Conservation (phyloP, 1,284 basidiomycete genomes). For the Violaceomyces palustris region DNA sequence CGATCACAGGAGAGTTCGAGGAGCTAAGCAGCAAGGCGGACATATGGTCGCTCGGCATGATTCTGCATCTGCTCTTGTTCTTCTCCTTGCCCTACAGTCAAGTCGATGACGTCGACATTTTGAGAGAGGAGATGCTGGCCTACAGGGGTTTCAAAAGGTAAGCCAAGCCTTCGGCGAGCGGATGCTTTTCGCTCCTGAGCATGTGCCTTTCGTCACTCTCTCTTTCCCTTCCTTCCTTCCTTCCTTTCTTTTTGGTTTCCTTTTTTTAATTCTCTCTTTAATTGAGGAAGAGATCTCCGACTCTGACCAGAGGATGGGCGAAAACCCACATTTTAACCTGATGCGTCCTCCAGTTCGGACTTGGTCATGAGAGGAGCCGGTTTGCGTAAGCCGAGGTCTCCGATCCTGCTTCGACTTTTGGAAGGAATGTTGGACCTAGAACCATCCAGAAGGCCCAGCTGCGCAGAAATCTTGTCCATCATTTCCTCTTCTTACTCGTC, state of each 20-base stretch:
- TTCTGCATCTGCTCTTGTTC: conserved; percentile 83
- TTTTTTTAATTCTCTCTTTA: too few relatives aligned
- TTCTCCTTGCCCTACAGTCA: conserved; percentile 60
- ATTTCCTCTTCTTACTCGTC: too few relatives aligned
- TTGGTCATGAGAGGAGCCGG: too few relatives aligned
- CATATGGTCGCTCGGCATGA: conserved; percentile 68
- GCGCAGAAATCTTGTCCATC: conserved; percentile 62
- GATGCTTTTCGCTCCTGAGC: too few relatives aligned
- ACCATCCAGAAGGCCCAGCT: conserved; percentile 64
- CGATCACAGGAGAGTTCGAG: conserved; percentile 60
- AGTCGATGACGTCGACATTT: conserved; percentile 60
- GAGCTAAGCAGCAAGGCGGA: conserved; percentile 74
- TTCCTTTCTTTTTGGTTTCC: too few relatives aligned
- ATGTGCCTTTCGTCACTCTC: too few relatives aligned
- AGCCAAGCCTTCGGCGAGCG: too few relatives aligned
- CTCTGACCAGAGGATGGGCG: too few relatives aligned
- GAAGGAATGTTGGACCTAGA: conserved; percentile 65
- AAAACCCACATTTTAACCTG: neutral
- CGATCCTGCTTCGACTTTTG: conserved; percentile 65
- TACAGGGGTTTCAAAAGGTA: conserved; percentile 64
- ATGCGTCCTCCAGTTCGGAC: conserved; percentile 51
- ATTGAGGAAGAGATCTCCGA: too few relatives aligned
- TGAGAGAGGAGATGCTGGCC: conserved; percentile 68
- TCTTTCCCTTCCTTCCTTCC: too few relatives aligned
- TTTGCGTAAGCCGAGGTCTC: conserved; percentile 65